Percentiles rank a stretch among this genome's conserved stretches.
phyloP scores from a whole-genome alignment of 2,329 filamentous ascomycete species.

The Pyrenophora graminea region DNA sequence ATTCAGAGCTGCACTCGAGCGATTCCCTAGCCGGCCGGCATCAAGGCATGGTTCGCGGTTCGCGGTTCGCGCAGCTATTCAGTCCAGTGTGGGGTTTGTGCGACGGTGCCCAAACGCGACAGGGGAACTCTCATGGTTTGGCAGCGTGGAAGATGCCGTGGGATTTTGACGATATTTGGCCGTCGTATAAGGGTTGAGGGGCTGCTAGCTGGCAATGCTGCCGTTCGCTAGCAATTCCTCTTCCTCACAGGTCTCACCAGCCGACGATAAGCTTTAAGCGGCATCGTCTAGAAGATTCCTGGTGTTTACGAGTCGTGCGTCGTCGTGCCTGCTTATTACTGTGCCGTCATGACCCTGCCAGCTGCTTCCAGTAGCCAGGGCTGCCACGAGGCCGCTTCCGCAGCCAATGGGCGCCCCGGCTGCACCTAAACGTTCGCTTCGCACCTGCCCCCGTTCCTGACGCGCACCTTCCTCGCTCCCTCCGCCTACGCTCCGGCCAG shows the following conservation, averaged over 20 bases:
- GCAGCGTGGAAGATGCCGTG: neutral
- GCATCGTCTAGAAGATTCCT: conserved; percentile 18
- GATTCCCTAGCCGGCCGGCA: too few relatives aligned
- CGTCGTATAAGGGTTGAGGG: neutral
- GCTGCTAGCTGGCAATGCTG: too few relatives aligned
- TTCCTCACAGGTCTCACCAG: conserved; percentile 4
- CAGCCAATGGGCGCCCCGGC: conserved; percentile 14
- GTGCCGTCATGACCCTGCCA: conserved; percentile 13
- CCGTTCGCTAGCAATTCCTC: neutral
- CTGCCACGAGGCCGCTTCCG: conserved; percentile 21
- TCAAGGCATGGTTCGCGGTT: neutral
- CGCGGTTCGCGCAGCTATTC: neutral
- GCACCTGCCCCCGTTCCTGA: conserved; percentile 17
- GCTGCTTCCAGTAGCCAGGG: conserved; percentile 10
- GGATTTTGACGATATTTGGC: conserved; percentile 1
- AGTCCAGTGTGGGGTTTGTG: neutral
- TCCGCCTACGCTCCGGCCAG: neutral
- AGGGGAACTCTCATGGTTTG: neutral
- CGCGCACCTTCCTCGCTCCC: conserved; percentile 6
- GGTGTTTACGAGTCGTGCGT: conserved; percentile 5
- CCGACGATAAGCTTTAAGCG: conserved; percentile 11
- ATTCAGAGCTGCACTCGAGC: too few relatives aligned
- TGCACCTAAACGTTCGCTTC: conserved; percentile 20
- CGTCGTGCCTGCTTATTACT: conserved; percentile 4
- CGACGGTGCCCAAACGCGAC: neutral